Conservation (phyloP, 1,284 basidiomycete species). For the Hemileia vastatrix region DNA sequence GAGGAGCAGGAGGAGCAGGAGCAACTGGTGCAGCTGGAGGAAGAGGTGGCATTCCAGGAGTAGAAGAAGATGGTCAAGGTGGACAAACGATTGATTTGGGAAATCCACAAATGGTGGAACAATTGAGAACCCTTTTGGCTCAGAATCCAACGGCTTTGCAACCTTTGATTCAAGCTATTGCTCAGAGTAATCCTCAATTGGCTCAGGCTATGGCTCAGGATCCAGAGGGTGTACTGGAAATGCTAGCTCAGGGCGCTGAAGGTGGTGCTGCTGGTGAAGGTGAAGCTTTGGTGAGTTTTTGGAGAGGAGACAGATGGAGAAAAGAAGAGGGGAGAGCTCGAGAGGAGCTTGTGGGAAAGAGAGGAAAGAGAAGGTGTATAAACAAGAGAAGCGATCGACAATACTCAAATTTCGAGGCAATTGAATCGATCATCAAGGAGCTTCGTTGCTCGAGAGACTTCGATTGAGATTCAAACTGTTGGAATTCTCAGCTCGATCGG, state of each 20-base stretch:
- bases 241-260: slow-evolving; percentile 33
- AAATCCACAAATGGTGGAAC: slow-evolving; percentile 22
- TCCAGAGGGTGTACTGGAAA: slow-evolving; percentile 33
- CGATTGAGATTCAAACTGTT: too few relatives aligned
- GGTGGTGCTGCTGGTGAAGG: slow-evolving; percentile 24
- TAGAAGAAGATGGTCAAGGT: slow-evolving; percentile 35
- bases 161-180: slow-evolving; percentile 71
- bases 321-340: neutral
- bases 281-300: slow-evolving; percentile 24
- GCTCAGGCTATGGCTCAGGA: slow-evolving; percentile 30
- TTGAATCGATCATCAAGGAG: too few relatives aligned
- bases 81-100: slow-evolving; percentile 46
- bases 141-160: slow-evolving; percentile 70
- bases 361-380: slow-evolving; percentile 34
- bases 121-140: slow-evolving; percentile 51
- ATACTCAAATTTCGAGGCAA: too few relatives aligned
- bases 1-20: slow-evolving; percentile 24
- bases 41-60: slow-evolving; percentile 28
- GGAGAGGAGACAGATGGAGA: neutral
- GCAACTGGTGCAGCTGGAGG: slow-evolving; percentile 30
- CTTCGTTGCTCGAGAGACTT: too few relatives aligned
- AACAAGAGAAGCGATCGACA: too few relatives aligned
- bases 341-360: slow-evolving; percentile 15
- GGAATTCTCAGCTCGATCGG: too few relatives aligned
- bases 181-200: slow-evolving; percentile 59